Evolutionary conservation across 495 filamentous ascomycete species (phyloP), one percentile per base, ranked within the genome.

Genomic region (Neurospora sp.): DNA sequence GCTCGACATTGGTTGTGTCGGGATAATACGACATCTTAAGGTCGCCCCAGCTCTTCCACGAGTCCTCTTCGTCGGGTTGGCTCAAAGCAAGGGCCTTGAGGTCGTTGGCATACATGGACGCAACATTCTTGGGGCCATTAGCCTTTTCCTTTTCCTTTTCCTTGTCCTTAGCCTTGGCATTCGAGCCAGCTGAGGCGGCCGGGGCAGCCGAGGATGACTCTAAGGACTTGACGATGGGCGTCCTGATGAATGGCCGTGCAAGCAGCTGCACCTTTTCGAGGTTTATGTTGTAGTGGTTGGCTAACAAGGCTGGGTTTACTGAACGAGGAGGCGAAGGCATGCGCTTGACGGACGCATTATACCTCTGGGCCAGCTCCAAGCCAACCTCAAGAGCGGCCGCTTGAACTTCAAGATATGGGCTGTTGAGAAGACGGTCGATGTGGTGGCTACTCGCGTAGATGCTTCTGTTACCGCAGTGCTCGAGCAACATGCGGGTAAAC

Each of bases 381-480:
- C 89, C 88, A 75, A 99, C 85, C 41, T 90, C 89, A 31, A 99
- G 89, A 3, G 92, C 90, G 20, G 86, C 85, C 74, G 90, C 87
- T 39, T 98, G 84, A 31, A 99, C 87, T 69, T 89, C 88, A 37
- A 94, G 85, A 54, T 91, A 93, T 4, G 94, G 96, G 39, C 91
- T 94, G 78, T 96, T 93, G 72, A 99, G 87, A 42, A 99, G 86
- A 77, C 93, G 90, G 76, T 93, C 93, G 41, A 99, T 84, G 72
- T 94, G 92, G 73, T 80, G 86, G 76, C 95, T 98, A 83, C 96
- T 98, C 72, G 89, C 91, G 79, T 99, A 99, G 69, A 99, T 88
- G 83, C 95, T 98, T 77, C 96, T 88, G 77, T 99, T 99, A 72
- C 96, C 96, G 84, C 96, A 98, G 79, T 96, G 96, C 79, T 98